Base-by-base conservation (phyloP, 768 basidiomycete genomes). In the Cytidiella melzeri region DNA sequence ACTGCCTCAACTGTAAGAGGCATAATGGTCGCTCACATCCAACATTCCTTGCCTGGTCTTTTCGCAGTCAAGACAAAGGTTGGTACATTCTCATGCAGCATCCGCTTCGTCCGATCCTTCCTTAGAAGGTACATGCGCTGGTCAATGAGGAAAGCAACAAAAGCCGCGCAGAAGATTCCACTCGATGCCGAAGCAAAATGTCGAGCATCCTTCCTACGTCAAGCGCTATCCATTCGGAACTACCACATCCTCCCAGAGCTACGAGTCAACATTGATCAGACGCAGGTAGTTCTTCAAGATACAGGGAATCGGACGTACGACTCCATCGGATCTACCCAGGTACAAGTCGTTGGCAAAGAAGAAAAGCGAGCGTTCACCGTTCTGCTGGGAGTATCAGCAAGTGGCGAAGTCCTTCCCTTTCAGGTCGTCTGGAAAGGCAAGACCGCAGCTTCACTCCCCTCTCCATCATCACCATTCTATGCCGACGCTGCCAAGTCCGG, bases 301-400 rank as follows among this genome's bases (percentile, higher is more conserved):
- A 63, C 59, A 9, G 44, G 55, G 5, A 54, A 55, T 4, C 45
- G 60, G 34, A 72, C 71, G 4, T 74, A 60, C 49, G 59, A 52
- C 1, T 27, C 56, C 21, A 54, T 25, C 0, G 67, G 70, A 0
- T 50, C 59, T 0, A 66, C 67, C 47, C 73, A 75, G 47, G 68
- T 74, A 2, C 37, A 57, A 0, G 49, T 61, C 1, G 39, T 65
- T 3, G 71, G 73, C 0, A 25, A 46, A 10, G 71, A 72, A 1
- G 71, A 74, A 47, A 75, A 75, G 53, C 57, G 64, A 0, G 73
- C 73, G n/a, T 68, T 73, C 43, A 74, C 72, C 0, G 24, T 73
- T 0, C 37, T 71, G 12, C 62, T 67, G 7, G 62, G 62, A 0
- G 51, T 71, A 9, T 61, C 70, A 0, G 53, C 41, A 6, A 50